Evolutionary conservation across 106 monocot genomes (phyloP), one percentile per base, ranked within the genome.

Genomic region (Amphibolis antarctica): DNA sequence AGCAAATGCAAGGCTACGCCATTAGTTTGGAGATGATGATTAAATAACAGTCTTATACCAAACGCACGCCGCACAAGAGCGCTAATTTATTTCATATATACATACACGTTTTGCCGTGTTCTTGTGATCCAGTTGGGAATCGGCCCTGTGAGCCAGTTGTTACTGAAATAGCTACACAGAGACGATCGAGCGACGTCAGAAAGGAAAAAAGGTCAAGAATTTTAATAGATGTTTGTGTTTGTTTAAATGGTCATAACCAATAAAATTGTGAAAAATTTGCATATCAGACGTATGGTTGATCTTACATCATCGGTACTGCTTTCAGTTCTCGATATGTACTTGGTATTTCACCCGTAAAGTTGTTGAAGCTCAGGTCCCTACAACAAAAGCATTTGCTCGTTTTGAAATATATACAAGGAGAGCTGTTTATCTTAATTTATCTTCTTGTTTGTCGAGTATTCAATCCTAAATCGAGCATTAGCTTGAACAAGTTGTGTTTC

Each of bases 331-430:
- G 14, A 5, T 20, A 63, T 0, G 20, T 20, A 21, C 17, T 63
- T 44, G 63, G 63, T 44, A 63, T 63, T 63, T 63, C 62, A 12
- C 62, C 46, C n/a, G 46, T 45, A 5, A 63, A 43, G 43, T 63
- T 63, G 62, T 63, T 63, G 42, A 63, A 63, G 14, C 63, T 63
- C 21, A 63, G 4, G 19, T 63, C 63, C 4, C 63, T 63, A 43
- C 20, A 13, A 45, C 0, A 20, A 51, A 51, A 51, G n/a, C n/a
- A n/a, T n/a, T n/a, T n/a, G n/a, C n/a, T n/a, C n/a, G n/a, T n/a
- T n/a, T n/a, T n/a, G n/a, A n/a, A n/a, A n/a, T n/a, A n/a, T n/a
- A n/a, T n/a, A 20, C 7, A 13, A 3, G n/a, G n/a, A n/a, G n/a
- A n/a, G n/a, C n/a, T n/a, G n/a, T n/a, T n/a, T n/a, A n/a, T n/a